Evolutionary conservation across 2,329 filamentous ascomycete species (phyloP), one percentile per base, ranked within the genome.

Genomic region (Diaporthe batatas): DNA sequence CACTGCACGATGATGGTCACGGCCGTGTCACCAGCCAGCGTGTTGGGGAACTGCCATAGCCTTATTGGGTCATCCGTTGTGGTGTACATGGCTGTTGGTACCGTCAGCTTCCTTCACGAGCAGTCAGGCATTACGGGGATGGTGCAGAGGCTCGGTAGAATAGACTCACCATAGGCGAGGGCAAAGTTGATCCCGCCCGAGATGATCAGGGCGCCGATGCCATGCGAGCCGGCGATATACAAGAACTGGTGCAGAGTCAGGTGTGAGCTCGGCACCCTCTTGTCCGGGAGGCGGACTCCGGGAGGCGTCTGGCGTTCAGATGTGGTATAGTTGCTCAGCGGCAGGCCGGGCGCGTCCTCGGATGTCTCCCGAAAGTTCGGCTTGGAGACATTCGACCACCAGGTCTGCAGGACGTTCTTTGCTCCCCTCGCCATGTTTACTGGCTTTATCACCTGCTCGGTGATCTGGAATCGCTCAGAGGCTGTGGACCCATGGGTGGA

Each of bases 121-220:
- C 55, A 77, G 55, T 71, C 18, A 34, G 7, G 10, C 25, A 44
- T 25, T 18, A 47, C 14, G n/a, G 6, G 44, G 18, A 11, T 47
- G 44, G n/a, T 21, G 39, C 42, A 58, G 54, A n/a, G 29, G 16
- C 47, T 42, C 25, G 53, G 57, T 34, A 29, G 29, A 1, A 8
- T 25, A 10, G 6, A 77, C 80, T 72, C 76, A 87, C 86, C 84
- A 74, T 87, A 88, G 21, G 85, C 86, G 72, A 88, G 82, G 57
- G 82, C 84, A 77, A 88, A 87, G 79, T 89, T 89, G 74, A 89
- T 84, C 29, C 80, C 85, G 0, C 83, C 87, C 0, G 86, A 87
- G 2, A 89, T 57, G n/a, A 85, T 64, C 74, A 84, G 82, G 12
- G 85, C 84, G 18, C 84, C 84, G 44, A 89, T 34, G 5, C 86